A percentile compares a stretch with the other conserved stretches of the same genome.
phyloP scores from a whole-genome alignment of 805 yeast species.

The Starmerella stigmatis region DNA sequence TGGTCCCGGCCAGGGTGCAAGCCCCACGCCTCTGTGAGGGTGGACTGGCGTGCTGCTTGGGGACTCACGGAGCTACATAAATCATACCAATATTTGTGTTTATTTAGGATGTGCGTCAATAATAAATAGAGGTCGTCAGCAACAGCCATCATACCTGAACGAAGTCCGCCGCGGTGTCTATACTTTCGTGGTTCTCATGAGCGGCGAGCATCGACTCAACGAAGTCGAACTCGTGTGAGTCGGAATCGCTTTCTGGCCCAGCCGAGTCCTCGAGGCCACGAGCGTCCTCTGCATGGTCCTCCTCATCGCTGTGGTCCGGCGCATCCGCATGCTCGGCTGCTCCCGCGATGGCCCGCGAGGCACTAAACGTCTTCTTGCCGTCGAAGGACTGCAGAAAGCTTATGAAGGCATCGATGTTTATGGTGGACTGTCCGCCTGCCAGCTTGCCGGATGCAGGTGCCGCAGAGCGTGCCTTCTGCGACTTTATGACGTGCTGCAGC shows the following conservation, averaged over 20 bases:
- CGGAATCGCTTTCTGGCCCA: constrained; percentile 18
- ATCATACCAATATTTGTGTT: background rate
- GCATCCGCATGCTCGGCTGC: constrained; percentile 5
- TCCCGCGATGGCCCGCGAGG: background rate
- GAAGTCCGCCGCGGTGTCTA: constrained; percentile 28
- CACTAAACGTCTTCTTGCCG: background rate
- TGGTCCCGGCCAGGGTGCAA: constrained; percentile 23
- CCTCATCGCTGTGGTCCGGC: constrained; percentile 13
- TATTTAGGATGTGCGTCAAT: too few relatives aligned
- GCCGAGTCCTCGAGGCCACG: constrained; percentile 20
- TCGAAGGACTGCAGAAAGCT: background rate
- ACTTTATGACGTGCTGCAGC: constrained; percentile 36
- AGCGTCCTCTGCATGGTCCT: background rate
- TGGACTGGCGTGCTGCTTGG: constrained; percentile 21
- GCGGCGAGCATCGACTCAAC: constrained; percentile 11
- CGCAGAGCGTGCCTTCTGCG: background rate
- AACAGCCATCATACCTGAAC: constrained; percentile 12
- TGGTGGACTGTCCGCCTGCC: background rate
- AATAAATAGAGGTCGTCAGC: constrained; percentile 3
- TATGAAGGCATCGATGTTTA: constrained; percentile 4
- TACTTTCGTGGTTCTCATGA: constrained; percentile 4
- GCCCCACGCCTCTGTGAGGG: constrained; percentile 11
- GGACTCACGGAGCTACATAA: constrained; percentile 30
- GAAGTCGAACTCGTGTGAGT: background rate
- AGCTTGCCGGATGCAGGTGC: background rate